A percentile compares a stretch with the other conserved stretches of the same genome.
Conservation (phyloP, 306 rosid species). For the Vicia faba region DNA sequence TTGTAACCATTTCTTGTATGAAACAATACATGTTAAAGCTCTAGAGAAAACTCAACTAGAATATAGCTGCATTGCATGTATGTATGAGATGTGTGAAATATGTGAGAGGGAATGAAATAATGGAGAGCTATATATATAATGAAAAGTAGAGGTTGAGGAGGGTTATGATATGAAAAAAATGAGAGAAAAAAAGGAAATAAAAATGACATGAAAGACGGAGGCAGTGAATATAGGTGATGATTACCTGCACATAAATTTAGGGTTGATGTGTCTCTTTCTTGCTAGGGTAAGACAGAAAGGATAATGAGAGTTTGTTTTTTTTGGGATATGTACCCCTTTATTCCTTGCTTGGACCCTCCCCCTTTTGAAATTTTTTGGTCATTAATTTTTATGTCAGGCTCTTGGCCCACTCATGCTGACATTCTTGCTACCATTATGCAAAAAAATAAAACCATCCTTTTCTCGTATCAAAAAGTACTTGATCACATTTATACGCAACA, state of each 20-base stretch:
- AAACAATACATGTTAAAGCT: too few species aligned
- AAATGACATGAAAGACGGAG: conserved; percentile 46
- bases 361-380: conserved; percentile 34
- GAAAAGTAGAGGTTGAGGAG: conserved; percentile 27
- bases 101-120: conserved; percentile 1
- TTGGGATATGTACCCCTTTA: conserved; percentile 55
- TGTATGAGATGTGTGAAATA: not conserved
- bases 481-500: too few species aligned
- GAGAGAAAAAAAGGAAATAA: not conserved
- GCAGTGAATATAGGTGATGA: conserved; percentile 50
- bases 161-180: conserved; percentile 25
- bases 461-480: too few species aligned
- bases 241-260: conserved; percentile 54
- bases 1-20: not conserved
- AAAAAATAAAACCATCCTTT: not conserved
- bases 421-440: conserved; percentile 39
- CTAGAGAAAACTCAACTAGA: conserved; percentile 3
- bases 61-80: conserved; percentile 33
- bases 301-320: conserved; percentile 71
- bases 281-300: conserved; percentile 56
- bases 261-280: conserved; percentile 69
- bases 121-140: conserved; percentile 37
- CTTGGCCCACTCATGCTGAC: conserved; percentile 32
- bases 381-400: conserved; percentile 39
- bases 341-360: conserved; percentile 41